These are phyloP conservation scores for Trifolium fragiferum DNA, from an alignment of 306 rosid species.

Conservation along the genomic window DNA sequence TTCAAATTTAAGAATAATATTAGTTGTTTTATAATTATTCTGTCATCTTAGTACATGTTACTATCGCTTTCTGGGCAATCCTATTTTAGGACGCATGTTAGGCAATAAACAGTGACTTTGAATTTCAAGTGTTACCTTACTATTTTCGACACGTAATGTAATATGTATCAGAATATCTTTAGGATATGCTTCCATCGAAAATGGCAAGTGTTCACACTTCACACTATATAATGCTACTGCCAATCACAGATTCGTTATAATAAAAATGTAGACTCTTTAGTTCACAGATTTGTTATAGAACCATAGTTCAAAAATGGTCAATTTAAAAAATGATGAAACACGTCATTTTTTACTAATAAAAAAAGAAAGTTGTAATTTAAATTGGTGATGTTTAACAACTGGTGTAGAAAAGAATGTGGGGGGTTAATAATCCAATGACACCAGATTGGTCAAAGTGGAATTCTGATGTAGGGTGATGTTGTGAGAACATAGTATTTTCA, in stretches of 20 bases:
- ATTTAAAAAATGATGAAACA: too few species aligned
- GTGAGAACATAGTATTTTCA: too few species aligned
- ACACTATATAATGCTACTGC: too few species aligned
- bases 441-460: background rate
- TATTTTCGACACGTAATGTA: conserved; percentile 24
- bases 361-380: too few species aligned
- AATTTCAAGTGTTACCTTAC: background rate
- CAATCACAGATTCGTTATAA: too few species aligned
- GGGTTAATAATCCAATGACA: background rate
- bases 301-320: too few species aligned
- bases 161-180: conserved; percentile 39
- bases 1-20: too few species aligned
- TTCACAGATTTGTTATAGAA: too few species aligned
- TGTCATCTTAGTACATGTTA: background rate
- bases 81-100: background rate
- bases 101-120: background rate
- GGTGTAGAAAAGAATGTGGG: background rate
- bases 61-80: background rate
- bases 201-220: background rate
- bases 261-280: too few species aligned
- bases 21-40: too few species aligned
- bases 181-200: conserved; percentile 39
- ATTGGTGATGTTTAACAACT: too few species aligned
- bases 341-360: too few species aligned
- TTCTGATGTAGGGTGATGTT: background rate